Evolutionary conservation across 345 rosid species (phyloP).

Genomic region (Gossypium australe): DNA sequence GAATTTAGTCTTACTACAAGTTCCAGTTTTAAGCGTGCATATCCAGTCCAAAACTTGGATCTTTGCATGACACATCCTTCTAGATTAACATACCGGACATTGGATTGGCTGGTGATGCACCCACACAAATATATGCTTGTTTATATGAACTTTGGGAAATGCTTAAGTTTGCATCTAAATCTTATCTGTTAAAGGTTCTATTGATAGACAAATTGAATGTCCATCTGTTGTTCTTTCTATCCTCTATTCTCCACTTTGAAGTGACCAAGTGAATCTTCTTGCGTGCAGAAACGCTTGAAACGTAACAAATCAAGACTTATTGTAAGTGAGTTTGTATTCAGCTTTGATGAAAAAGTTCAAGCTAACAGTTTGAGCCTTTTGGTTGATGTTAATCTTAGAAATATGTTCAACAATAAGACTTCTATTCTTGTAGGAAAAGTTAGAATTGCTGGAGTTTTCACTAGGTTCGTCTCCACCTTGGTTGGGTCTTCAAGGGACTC

Average conservation of each 20-base stretch:
- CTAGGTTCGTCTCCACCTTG: conserved; percentile 72
- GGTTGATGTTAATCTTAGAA: conserved; percentile 14
- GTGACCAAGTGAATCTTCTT: conserved; percentile 11
- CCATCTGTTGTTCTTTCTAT: not conserved
- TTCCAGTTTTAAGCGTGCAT: not conserved
- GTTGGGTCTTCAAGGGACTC: conserved; percentile 74
- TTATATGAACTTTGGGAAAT: not conserved
- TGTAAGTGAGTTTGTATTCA: conserved; percentile 40
- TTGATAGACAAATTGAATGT: conserved; percentile 1
- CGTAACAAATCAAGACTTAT: conserved; percentile 64
- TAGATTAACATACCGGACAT: not conserved
- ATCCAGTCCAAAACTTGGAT: not conserved
- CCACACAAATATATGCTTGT: not conserved
- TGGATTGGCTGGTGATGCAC: not conserved
- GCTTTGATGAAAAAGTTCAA: not conserved
- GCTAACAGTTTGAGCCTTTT: not conserved
- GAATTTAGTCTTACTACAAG: not conserved
- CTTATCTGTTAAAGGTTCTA: not conserved
- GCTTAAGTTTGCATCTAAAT: not conserved
- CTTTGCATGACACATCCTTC: not conserved
- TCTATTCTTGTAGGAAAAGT: conserved; percentile 49
- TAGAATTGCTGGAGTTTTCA: conserved; percentile 80
- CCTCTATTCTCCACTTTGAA: not conserved
- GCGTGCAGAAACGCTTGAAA: conserved; percentile 77
- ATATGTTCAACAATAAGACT: conserved; percentile 13